phyloP scores from a whole-genome alignment of 1,284 basidiomycete species.

The Cryptococcus sp. region DNA sequence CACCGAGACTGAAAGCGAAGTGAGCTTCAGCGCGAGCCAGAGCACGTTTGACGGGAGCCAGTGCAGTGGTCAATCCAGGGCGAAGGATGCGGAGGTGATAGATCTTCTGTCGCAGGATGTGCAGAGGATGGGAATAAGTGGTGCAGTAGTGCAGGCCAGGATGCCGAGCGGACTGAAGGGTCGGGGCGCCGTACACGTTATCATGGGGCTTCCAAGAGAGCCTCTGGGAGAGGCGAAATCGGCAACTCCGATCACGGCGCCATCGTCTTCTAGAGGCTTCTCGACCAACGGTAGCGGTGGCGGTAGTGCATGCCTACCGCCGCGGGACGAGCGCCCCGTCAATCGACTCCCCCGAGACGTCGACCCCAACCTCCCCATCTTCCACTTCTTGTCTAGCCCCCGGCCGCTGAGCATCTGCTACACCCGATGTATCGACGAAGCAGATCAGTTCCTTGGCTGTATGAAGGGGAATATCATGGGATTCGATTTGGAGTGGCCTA shows the following conservation, averaged over 20 bases:
- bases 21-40: neutral
- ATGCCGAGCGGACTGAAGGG: too few species aligned
- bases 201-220: neutral
- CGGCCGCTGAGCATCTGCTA: conserved; percentile 30
- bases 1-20: conserved; percentile 8
- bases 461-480: conserved; percentile 37
- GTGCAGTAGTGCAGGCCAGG: neutral
- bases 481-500: conserved; percentile 47
- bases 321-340: neutral
- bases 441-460: conserved; percentile 33
- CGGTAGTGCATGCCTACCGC: neutral
- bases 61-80: neutral
- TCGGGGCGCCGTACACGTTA: too few species aligned
- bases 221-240: neutral
- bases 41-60: conserved; percentile 3
- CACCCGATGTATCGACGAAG: conserved; percentile 32
- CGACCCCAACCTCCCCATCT: conserved; percentile 19
- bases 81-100: neutral
- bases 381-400: conserved; percentile 18
- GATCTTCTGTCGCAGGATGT: neutral
- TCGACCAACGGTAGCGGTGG: neutral
- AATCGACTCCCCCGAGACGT: neutral
- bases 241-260: neutral
- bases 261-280: too few species aligned
- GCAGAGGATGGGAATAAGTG: conserved; percentile 3